A percentile compares a stretch with the other conserved stretches of the same genome.
These are phyloP conservation scores for Cylindrodendrum hubeiense DNA, from an alignment of 2,329 filamentous ascomycete genomes.

Conservation along the genomic window DNA sequence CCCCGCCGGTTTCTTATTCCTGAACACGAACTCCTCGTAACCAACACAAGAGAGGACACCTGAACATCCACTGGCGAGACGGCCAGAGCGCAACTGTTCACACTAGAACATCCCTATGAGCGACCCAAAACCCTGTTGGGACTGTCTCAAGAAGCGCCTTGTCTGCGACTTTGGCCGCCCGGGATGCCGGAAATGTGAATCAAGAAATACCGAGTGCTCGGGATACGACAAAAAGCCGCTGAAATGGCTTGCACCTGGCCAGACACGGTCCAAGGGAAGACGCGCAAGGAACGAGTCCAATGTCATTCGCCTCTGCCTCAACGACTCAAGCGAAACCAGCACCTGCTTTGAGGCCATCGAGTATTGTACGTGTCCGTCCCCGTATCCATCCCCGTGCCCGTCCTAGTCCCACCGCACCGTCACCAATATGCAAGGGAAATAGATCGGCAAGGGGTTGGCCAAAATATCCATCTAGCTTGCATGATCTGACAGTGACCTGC, in stretches of 20 bases:
- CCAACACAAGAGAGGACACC: no score
- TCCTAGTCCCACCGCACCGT: background rate
- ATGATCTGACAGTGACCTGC: background rate
- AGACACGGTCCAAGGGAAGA: constrained; percentile 35
- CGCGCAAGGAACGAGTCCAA: constrained; percentile 24
- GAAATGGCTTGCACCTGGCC: constrained; percentile 35
- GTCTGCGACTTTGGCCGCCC: constrained; percentile 35
- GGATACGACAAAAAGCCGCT: constrained; percentile 39
- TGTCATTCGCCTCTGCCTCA: constrained; percentile 6
- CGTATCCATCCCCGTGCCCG: background rate
- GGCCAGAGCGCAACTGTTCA: no score
- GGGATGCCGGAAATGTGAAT: constrained; percentile 28
- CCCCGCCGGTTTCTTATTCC: no score
- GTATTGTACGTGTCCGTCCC: constrained; percentile 21
- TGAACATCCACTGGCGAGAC: no score
- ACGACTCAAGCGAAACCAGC: constrained; percentile 1
- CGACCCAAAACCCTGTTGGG: constrained; percentile 33
- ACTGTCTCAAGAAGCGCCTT: constrained; percentile 33
- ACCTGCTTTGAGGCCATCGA: constrained; percentile 17
- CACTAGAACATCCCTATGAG: background rate
- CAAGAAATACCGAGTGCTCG: constrained; percentile 25
- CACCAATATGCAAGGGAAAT: background rate
- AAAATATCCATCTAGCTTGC: background rate
- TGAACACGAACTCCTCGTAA: no score
- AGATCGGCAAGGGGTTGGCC: background rate